phyloP scores from a whole-genome alignment of 345 rosid species.

The Dipteronia dyeriana region DNA sequence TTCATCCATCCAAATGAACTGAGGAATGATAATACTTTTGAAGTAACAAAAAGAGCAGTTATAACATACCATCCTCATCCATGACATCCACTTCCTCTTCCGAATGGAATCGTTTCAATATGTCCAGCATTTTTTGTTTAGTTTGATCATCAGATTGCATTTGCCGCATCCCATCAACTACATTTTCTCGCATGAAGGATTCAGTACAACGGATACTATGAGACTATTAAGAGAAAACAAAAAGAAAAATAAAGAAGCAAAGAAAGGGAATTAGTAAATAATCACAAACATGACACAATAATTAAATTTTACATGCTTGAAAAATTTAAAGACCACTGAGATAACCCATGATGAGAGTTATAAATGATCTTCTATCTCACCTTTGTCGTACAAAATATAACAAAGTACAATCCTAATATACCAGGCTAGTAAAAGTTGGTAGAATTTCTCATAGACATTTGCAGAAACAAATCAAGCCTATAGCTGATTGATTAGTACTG shows the following conservation, averaged over 20 bases:
- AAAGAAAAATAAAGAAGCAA: neutral
- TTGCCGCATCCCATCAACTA: conserved; percentile 64
- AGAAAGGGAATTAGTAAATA: neutral
- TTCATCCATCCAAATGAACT: neutral
- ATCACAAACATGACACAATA: neutral
- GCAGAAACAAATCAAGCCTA: neutral
- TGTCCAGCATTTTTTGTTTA: conserved; percentile 71
- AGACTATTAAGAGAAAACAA: conserved; percentile 40
- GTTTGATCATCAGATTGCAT: conserved; percentile 65
- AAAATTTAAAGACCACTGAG: too few relatives aligned
- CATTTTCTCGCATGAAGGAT: conserved; percentile 92
- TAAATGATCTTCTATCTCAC: too few relatives aligned
- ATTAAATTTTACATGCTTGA: too few relatives aligned
- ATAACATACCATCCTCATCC: conserved; percentile 46
- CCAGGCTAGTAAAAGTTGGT: neutral
- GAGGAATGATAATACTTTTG: neutral
- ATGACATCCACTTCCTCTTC: conserved; percentile 56
- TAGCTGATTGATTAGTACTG: neutral
- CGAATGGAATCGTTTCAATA: conserved; percentile 69
- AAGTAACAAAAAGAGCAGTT: neutral
- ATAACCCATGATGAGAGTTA: too few relatives aligned
- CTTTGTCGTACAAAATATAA: neutral
- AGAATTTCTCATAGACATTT: neutral
- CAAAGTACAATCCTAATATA: neutral
- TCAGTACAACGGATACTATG: conserved; percentile 89